Conservation (phyloP, 2,329 filamentous ascomycete species). For the Metarhizium album region DNA sequence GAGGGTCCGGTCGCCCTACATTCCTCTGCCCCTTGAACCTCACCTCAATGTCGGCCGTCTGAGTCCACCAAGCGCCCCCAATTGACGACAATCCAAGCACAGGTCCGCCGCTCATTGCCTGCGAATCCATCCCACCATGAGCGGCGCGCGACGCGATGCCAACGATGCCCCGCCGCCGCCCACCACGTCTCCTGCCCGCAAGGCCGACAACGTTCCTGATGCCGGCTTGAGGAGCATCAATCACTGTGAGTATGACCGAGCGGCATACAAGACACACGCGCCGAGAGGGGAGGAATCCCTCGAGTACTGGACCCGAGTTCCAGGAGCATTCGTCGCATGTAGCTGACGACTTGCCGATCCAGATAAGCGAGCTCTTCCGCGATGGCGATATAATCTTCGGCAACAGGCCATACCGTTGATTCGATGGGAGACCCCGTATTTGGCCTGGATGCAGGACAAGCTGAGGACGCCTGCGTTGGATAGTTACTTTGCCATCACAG, state of each 20-base stretch:
- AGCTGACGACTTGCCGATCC: constrained; percentile 6
- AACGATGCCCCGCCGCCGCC: too few species aligned
- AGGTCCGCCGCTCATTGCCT: constrained; percentile 1
- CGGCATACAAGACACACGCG: too few species aligned
- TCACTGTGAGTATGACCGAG: constrained; percentile 46
- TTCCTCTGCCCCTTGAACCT: not conserved
- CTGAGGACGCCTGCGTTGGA: constrained; percentile 78
- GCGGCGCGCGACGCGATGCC: constrained; percentile 21
- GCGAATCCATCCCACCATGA: constrained; percentile 16
- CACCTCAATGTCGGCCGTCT: constrained; percentile 3
- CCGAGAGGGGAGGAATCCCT: not conserved
- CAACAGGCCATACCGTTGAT: constrained; percentile 76
- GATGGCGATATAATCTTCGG: constrained; percentile 81
- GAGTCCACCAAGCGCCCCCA: not conserved
- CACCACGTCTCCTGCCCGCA: constrained; percentile 7
- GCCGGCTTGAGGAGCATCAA: constrained; percentile 73
- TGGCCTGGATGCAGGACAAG: constrained; percentile 73
- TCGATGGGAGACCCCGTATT: constrained; percentile 89
- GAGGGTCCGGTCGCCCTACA: not conserved
- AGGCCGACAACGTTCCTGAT: constrained; percentile 33
- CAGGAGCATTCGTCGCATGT: not conserved
- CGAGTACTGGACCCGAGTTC: not conserved
- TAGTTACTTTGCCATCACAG: constrained; percentile 92
- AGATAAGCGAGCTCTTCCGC: constrained; percentile 76
- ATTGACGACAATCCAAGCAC: constrained; percentile 1